Percentiles rank a stretch among this genome's conserved stretches.
phyloP scores from a whole-genome alignment of 352 stramenopile species.

The Phytophthora agathidicida region DNA sequence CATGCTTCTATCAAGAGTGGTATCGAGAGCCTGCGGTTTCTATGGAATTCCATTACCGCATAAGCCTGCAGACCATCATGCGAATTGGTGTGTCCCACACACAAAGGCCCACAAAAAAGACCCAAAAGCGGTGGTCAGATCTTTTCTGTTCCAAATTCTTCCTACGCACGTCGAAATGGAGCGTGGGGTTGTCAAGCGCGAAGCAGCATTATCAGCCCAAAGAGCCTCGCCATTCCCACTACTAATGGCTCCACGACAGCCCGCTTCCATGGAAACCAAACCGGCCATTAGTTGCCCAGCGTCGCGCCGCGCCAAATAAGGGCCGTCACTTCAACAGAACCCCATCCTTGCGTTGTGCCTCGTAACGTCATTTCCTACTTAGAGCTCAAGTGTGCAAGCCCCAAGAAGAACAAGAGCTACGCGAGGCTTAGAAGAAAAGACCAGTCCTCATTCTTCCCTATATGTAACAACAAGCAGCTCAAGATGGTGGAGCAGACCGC shows the following conservation, averaged over 20 bases:
- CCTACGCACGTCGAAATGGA: slow-evolving; percentile 35
- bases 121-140: too few relatives aligned
- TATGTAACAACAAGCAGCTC: slow-evolving; percentile 15
- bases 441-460: slow-evolving; percentile 1
- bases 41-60: too few relatives aligned
- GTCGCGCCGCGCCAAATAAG: too few relatives aligned
- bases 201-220: slow-evolving; percentile 28
- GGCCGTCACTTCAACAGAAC: slow-evolving; percentile 35
- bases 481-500: slow-evolving; percentile 18
- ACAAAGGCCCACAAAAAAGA: too few relatives aligned
- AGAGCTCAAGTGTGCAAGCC: slow-evolving; percentile 14
- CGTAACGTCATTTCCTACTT: slow-evolving; percentile 51
- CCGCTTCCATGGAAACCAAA: slow-evolving; percentile 31
- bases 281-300: slow-evolving; percentile 27
- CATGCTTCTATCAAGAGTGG: too few relatives aligned
- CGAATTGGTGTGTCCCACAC: too few relatives aligned
- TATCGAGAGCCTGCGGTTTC: too few relatives aligned
- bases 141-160: slow-evolving; percentile 24
- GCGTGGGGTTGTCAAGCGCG: slow-evolving; percentile 23
- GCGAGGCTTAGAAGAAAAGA: too few relatives aligned
- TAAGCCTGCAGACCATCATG: too few relatives aligned
- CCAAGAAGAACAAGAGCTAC: too few relatives aligned
- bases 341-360: neutral
- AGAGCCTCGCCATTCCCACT: neutral
- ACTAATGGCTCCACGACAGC: slow-evolving; percentile 1